Base-by-base conservation (phyloP, 306 rosid species). In the Vachellia pachyceras region DNA sequence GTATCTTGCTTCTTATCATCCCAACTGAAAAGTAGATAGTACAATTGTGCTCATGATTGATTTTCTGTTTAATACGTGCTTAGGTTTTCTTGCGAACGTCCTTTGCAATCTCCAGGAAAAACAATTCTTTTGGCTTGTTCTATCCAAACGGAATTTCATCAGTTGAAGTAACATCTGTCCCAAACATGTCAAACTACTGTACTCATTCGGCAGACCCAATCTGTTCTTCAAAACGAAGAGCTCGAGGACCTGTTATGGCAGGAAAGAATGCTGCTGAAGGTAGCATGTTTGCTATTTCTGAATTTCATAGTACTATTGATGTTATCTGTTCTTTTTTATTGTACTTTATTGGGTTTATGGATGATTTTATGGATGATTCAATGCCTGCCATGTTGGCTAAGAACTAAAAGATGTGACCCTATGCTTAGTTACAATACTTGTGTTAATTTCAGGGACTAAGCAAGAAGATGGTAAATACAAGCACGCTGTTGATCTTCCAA, bases 401-500 rank as follows among this genome's bases (percentile, higher is more conserved):
- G 80, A 84, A 50, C 39, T 69, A 37, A 50, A 58, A 69, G 57
- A 44, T 73, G 46, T 20, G 42, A 49, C 42, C 78, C 25, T 54
- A 42, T 67, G 63, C 80, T 80, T 80, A 55, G 79, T 80, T 84
- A 79, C 76, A 40, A 82, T 65, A 78, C 50, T 72, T 72, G 64
- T 79, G 64, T 76, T 44, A 79, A 78, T 85, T 83, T 76, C 25
- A 96, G 98, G 97, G 81, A 73, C 75, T 75, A 90, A 87, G 65
- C 93, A 88, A 88, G 97, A 89, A 85, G 97, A 93, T 74, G 94
- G 99, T 60, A 96, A 89, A 79, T 96, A 96, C 90, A 96, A 93
- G 87, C 98, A 96, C 83, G 92, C 99, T 1, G 91, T 96, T 88
- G 98, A 96, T 86, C 90, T 96, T 88, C 99, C 99, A 40, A 90